phyloP scores from a whole-genome alignment of 2,329 filamentous ascomycete genomes.

The Xylaria sp. region DNA sequence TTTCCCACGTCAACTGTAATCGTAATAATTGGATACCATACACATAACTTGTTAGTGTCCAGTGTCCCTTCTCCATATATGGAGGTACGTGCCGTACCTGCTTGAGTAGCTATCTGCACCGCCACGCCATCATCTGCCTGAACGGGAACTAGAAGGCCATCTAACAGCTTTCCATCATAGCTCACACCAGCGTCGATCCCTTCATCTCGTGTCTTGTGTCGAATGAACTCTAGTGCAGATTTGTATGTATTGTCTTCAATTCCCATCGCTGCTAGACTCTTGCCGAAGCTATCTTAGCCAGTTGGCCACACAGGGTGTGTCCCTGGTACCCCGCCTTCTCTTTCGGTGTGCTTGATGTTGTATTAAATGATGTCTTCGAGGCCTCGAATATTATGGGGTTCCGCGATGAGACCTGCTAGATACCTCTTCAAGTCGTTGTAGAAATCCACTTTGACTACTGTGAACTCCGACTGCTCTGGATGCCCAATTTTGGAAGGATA shows the following conservation, averaged over 20 bases:
- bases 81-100: slow-evolving; percentile 47
- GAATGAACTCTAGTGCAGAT: slow-evolving; percentile 72
- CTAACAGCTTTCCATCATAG: slow-evolving; percentile 59
- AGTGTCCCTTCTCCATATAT: neutral
- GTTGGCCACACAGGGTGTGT: slow-evolving; percentile 72
- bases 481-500: slow-evolving; percentile 54
- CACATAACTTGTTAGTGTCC: slow-evolving; percentile 51
- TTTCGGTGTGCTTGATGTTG: slow-evolving; percentile 71
- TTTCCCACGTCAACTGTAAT: slow-evolving; percentile 31
- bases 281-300: slow-evolving; percentile 77
- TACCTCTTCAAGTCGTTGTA: slow-evolving; percentile 72
- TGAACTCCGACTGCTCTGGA: slow-evolving; percentile 79
- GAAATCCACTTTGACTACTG: slow-evolving; percentile 76
- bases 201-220: slow-evolving; percentile 64
- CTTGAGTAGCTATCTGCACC: slow-evolving; percentile 77
- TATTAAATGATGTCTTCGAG: slow-evolving; percentile 74
- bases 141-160: slow-evolving; percentile 74
- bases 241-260: slow-evolving; percentile 72
- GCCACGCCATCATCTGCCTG: slow-evolving; percentile 69
- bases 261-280: slow-evolving; percentile 70
- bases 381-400: slow-evolving; percentile 68
- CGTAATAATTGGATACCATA: slow-evolving; percentile 40
- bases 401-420: slow-evolving; percentile 64
- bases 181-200: slow-evolving; percentile 76
- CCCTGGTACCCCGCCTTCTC: slow-evolving; percentile 72